Evolutionary conservation across 148 eudicot species (phyloP), one percentile per base, ranked within the genome.

Genomic region (Arctostaphylos glauca): DNA sequence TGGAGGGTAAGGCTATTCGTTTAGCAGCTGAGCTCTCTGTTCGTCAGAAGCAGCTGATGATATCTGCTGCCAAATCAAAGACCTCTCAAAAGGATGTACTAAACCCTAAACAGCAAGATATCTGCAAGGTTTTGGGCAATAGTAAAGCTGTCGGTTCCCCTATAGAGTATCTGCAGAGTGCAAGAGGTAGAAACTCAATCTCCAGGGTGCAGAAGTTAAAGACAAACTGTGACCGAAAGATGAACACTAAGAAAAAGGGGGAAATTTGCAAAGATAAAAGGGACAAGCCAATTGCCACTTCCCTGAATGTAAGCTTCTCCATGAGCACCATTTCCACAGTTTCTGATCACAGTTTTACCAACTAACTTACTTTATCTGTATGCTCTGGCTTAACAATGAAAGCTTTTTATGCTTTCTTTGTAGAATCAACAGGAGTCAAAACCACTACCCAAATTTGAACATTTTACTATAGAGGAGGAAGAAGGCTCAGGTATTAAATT

Each of bases 401-500:
- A 44, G 31, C 46, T 67, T 85, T 74, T 64, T 14, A 75, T 82
- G 73, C 54, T 54, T 82, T 21, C 43, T 86, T 79, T 86, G 49
- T 87, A 91, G 93, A 88, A 86, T 84, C 87, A 88, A 54, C 78
- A 52, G 64, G 84, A 89, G 76, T 79, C 81, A 25, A 92, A 85
- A 83, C 82, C 83, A 55, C 84, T 86, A 68, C 99, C 99, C 46
- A 82, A 88, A 23, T 97, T 97, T 81, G 93, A 92, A 54, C 82
- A 91, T 48, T 97, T 84, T 86, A 72, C 78, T 64, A 94, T 93
- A 25, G 95, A 93, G 89, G 94, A 91, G 82, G 95, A 94, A 89
- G 99, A 97, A 89, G 99, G 99, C 49, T 97, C 99, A 89, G 99
- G 99, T 97, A 90, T 80, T 54, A 49, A 48, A 72, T 15, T 48